Percentiles rank a stretch among this genome's conserved stretches.
phyloP scores from a whole-genome alignment of 768 basidiomycete genomes.

The Termitomyces sp. region DNA sequence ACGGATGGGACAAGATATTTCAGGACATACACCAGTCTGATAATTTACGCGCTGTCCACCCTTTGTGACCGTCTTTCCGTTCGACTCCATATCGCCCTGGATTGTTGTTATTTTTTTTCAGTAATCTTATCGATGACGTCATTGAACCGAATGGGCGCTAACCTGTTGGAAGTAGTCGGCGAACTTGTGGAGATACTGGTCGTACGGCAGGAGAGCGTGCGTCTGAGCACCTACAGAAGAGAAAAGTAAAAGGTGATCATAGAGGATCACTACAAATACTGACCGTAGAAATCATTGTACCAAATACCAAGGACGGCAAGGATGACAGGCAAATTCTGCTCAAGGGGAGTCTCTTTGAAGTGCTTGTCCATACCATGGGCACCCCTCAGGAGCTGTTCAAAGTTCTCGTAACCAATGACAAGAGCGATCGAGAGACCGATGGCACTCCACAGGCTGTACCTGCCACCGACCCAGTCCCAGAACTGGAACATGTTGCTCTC shows the following conservation, averaged over 20 bases:
- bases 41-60: constrained; percentile 89
- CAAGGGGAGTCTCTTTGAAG: constrained; percentile 83
- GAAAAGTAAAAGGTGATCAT: not conserved
- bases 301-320: constrained; percentile 89
- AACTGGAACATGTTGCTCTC: constrained; percentile 97
- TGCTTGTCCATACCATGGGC: constrained; percentile 99
- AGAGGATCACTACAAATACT: constrained; percentile 4
- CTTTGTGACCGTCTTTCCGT: constrained; percentile 97
- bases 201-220: constrained; percentile 92
- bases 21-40: constrained; percentile 81
- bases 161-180: constrained; percentile 99
- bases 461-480: constrained; percentile 99
- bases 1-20: not conserved
- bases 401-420: constrained; percentile 91
- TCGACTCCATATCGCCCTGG: constrained; percentile 98
- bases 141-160: not conserved
- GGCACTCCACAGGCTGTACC: constrained; percentile 98
- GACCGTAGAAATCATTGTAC: constrained; percentile 98
- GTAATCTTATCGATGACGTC: not conserved
- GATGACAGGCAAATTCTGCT: constrained; percentile 89
- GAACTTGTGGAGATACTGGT: constrained; percentile 99
- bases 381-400: constrained; percentile 82
- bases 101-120: not conserved
- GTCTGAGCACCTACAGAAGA: constrained; percentile 73
- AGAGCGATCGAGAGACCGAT: constrained; percentile 95